Base-by-base conservation (phyloP, 805 yeast species). In the Pichia gijzeniarum region DNA sequence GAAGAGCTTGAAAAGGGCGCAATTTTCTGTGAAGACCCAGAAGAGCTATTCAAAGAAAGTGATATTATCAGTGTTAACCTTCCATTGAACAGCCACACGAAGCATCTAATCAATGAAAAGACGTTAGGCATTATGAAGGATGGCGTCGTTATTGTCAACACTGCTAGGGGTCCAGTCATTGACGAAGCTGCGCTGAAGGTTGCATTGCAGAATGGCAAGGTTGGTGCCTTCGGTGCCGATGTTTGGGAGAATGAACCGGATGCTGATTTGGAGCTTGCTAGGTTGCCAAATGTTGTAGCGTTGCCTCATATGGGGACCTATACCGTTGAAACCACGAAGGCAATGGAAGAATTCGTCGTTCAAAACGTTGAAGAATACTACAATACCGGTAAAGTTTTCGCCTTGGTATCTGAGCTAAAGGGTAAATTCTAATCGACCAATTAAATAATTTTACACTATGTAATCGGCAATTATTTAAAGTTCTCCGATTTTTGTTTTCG, bases 241-340 rank as follows among this genome's bases (percentile, higher is more conserved):
- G 95, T 85, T 20, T 80, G 80, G 59, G 90, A 85, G 60, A 64
- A 69, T 52, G 95, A 85, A 63, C 95, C 95, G 6, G 56, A 76
- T 50, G 81, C 77, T 19, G 73, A 82, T 35, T 64, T 72, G 56
- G 89, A 83, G 48, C 65, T 85, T 52, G 64, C 72, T 41, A 65
- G 67, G 17, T 65, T 82, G 64, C 83, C 85, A 19, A 82, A 82
- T 51, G 86, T 80, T n/a, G 72, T 83, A 6, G 76, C 86, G 31
- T 67, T 85, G 52, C 97, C 97, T n/a, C 97, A 89, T 61, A 79
- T 86, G 82, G 97, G 96, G 22, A 85, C 96, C 0, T 79, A 79
- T 60, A 71, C 91, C 5, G 62, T 64, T 39, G 95, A 88, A 65
- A 84, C 95, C 5, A 76, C 83, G 53, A 67, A 70, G 53, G 74